Conservation (phyloP, 2,329 filamentous ascomycete species). For the Lasiodiplodia sp. region DNA sequence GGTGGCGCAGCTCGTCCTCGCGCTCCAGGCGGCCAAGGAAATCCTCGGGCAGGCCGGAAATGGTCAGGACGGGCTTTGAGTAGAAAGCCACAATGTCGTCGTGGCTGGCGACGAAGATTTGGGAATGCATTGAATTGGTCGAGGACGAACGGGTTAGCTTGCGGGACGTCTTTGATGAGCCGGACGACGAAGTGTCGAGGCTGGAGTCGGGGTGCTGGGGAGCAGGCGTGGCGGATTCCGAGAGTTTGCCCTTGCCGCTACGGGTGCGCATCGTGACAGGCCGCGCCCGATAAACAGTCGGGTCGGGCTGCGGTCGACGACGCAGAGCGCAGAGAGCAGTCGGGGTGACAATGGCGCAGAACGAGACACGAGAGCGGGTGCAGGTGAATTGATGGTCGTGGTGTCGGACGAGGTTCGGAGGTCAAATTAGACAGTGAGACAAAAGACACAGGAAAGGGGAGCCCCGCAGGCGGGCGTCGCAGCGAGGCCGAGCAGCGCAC, state of each 20-base stretch:
- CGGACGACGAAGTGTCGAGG: constrained; percentile 18
- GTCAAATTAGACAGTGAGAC: constrained; percentile 25
- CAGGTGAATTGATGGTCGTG: constrained; percentile 19
- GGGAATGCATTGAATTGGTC: constrained; percentile 43
- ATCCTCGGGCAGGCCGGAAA: constrained; percentile 40
- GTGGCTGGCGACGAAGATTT: constrained; percentile 34
- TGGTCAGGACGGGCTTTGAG: constrained; percentile 42
- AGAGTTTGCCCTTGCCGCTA: constrained; percentile 30
- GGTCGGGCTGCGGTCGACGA: constrained; percentile 1
- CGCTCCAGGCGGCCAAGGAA: constrained; percentile 24
- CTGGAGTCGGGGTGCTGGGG: constrained; percentile 25
- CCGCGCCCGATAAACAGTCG: constrained; percentile 10
- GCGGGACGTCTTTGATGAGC: constrained; percentile 34
- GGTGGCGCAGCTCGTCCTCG: constrained; percentile 18
- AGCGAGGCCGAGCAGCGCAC: background rate
- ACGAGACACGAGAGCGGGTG: background rate
- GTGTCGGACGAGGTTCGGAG: constrained; percentile 26
- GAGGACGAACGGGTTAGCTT: constrained; percentile 43
- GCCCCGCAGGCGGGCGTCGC: background rate
- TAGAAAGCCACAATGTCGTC: constrained; percentile 41
- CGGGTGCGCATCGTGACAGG: constrained; percentile 30
- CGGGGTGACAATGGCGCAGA: background rate
- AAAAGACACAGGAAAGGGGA: constrained; percentile 27
- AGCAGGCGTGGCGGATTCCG: constrained; percentile 28
- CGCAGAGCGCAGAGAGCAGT: background rate